Evolutionary conservation across 164 flowering plant genomes (phyloP).

Genomic region (Chimonanthus praecox): DNA sequence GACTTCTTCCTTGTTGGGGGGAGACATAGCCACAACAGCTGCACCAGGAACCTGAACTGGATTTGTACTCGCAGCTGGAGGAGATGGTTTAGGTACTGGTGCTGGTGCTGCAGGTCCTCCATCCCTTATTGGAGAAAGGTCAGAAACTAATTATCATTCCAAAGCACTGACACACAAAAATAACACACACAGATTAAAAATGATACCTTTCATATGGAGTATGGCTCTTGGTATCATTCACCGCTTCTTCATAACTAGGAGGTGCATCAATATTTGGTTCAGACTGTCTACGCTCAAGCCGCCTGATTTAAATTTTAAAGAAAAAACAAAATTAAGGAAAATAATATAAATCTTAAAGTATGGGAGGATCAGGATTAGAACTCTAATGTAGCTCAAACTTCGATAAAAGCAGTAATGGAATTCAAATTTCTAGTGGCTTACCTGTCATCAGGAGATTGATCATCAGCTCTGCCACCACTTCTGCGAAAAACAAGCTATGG

Average conservation of each 20-base stretch:
- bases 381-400: not conserved
- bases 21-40: slow-evolving; percentile 27
- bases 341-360: not conserved
- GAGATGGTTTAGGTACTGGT: slow-evolving; percentile 8
- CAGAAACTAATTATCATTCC: slow-evolving; percentile 10
- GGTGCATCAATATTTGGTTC: slow-evolving; percentile 78
- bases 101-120: slow-evolving; percentile 41
- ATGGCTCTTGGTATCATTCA: slow-evolving; percentile 55
- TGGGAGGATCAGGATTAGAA: not conserved
- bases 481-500: slow-evolving; percentile 32
- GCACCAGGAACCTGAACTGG: slow-evolving; percentile 30
- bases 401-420: not conserved
- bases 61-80: slow-evolving; percentile 5
- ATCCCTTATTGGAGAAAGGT: slow-evolving; percentile 34
- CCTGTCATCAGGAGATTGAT: slow-evolving; percentile 80
- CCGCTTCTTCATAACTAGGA: slow-evolving; percentile 91
- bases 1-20: slow-evolving; percentile 35
- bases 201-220: slow-evolving; percentile 62
- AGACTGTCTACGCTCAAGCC: slow-evolving; percentile 60
- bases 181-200: not conserved
- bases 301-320: slow-evolving; percentile 23
- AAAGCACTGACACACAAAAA: not conserved
- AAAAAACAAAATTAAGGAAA: not conserved
- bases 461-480: slow-evolving; percentile 62
- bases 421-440: slow-evolving; percentile 13